Percentiles rank a stretch among this genome's conserved stretches.
Conservation (phyloP, 345 rosid species). For the Populus ilicifolia region DNA sequence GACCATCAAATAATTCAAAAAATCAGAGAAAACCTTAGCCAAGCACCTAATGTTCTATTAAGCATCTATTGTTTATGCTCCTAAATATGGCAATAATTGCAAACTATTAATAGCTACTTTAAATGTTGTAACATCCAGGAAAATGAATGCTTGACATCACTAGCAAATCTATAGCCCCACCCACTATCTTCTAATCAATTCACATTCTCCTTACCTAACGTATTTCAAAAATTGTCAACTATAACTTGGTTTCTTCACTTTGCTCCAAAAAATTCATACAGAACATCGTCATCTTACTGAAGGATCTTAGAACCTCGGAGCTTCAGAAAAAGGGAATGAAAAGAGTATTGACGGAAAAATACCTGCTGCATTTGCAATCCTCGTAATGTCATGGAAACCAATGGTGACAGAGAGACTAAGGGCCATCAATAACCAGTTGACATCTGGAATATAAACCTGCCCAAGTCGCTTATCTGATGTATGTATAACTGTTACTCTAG, state of each 20-base stretch:
- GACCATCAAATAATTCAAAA: background rate
- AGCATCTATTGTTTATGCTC: background rate
- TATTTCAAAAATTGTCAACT: background rate
- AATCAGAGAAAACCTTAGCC: background rate
- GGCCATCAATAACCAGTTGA: conserved; percentile 56
- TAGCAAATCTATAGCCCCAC: background rate
- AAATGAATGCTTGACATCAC: background rate
- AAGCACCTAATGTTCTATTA: background rate
- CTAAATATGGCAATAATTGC: background rate
- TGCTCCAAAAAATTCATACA: background rate
- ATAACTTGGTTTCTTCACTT: background rate
- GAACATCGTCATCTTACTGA: background rate
- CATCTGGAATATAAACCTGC: conserved; percentile 58
- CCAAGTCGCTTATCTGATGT: conserved; percentile 51
- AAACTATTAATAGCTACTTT: background rate
- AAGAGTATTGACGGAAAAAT: background rate
- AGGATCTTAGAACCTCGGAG: background rate
- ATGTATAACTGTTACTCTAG: conserved; percentile 54
- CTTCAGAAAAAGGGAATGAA: background rate
- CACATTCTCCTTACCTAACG: background rate
- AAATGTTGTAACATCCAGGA: background rate
- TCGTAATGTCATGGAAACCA: conserved; percentile 35
- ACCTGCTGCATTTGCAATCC: conserved; percentile 55
- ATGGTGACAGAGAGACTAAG: conserved; percentile 49
- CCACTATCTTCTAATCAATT: background rate